phyloP scores from a whole-genome alignment of 306 rosid genomes.

The Begonia peltatifolia region DNA sequence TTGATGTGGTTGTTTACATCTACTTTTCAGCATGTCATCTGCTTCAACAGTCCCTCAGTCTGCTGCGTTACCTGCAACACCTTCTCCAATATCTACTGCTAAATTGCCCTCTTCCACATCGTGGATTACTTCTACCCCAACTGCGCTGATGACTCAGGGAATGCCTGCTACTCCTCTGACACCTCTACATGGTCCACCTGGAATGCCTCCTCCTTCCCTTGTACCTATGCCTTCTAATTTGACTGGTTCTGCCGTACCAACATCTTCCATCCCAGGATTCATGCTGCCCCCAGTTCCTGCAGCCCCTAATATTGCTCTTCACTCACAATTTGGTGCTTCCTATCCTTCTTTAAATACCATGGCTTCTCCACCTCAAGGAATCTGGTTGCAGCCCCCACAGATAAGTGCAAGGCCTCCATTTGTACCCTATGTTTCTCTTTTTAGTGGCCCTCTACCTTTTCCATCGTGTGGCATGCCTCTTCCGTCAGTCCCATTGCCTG shows the following conservation, averaged over 20 bases:
- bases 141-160: constrained; percentile 31
- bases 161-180: constrained; percentile 42
- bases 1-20: no score
- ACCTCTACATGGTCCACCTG: constrained; percentile 42
- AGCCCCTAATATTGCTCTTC: constrained; percentile 24
- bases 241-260: constrained; percentile 14
- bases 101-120: constrained; percentile 30
- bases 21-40: constrained; percentile 15
- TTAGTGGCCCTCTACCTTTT: constrained; percentile 54
- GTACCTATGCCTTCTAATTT: constrained; percentile 23
- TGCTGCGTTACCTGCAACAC: constrained; percentile 18
- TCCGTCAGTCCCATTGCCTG: constrained; percentile 55
- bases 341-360: constrained; percentile 44
- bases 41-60: constrained; percentile 29
- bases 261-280: constrained; percentile 44
- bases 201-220: constrained; percentile 35
- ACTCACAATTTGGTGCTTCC: constrained; percentile 32
- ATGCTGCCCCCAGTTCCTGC: constrained; percentile 29
- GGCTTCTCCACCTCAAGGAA: constrained; percentile 54
- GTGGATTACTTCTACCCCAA: constrained; percentile 34
- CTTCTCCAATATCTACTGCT: constrained; percentile 27
- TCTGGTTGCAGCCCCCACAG: constrained; percentile 72
- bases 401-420: constrained; percentile 57
- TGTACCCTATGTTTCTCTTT: constrained; percentile 54
- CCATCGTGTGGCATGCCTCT: constrained; percentile 51